Percentiles rank a stretch among this genome's conserved stretches.
phyloP scores from a whole-genome alignment of 441 rosid genomes.

The Populus tomentosa region DNA sequence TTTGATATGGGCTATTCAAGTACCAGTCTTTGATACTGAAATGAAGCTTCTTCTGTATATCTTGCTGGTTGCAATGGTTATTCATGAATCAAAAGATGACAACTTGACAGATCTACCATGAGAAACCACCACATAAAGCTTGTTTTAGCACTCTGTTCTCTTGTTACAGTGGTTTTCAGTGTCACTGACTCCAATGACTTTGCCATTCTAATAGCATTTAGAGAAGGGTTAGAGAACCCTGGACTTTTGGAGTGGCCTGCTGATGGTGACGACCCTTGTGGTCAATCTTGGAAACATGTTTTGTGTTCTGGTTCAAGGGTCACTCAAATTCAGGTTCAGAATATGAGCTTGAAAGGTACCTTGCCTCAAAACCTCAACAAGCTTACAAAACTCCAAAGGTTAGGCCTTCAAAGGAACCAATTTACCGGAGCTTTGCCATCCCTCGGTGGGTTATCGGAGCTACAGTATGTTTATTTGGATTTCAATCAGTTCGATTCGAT shows the following conservation, averaged over 20 bases:
- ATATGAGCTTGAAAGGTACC: conserved; percentile 50
- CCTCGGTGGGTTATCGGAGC: conserved; percentile 44
- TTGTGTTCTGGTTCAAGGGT: conserved; percentile 30
- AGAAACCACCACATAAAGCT: background rate
- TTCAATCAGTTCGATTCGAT: conserved; percentile 55
- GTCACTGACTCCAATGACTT: conserved; percentile 50
- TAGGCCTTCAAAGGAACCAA: conserved; percentile 59
- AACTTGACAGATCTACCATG: conserved; percentile 1
- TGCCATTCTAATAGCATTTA: conserved; percentile 47
- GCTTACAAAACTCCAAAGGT: conserved; percentile 40
- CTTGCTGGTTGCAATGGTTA: background rate
- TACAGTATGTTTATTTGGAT: conserved; percentile 51
- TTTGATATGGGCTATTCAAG: background rate
- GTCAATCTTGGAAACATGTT: no score
- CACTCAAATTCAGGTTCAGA: conserved; percentile 58
- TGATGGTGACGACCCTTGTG: no score
- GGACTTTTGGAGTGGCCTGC: conserved; percentile 65
- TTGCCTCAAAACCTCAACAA: conserved; percentile 57
- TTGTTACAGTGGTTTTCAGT: conserved; percentile 27
- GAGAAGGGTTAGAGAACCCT: conserved; percentile 60
- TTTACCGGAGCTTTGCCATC: conserved; percentile 59
- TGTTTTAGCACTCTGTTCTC: conserved; percentile 16
- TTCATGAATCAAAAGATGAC: background rate
- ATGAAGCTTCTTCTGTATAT: background rate
- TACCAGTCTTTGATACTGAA: background rate